Evolutionary conservation across 257 asterid species (phyloP).

Genomic region (Cinchona pubescens): DNA sequence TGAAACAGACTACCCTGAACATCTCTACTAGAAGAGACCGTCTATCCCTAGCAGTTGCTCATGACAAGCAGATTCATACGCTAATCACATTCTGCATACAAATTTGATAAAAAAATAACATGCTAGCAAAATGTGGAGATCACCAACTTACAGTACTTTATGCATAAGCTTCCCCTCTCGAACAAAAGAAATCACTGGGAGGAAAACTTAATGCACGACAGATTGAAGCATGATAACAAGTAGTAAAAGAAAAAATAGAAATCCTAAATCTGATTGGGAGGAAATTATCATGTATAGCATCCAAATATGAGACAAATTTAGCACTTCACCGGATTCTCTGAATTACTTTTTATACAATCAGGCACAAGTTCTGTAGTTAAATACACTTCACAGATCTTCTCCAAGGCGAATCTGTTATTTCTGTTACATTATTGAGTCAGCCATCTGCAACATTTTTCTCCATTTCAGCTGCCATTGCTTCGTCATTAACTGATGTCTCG

Average conservation of each 20-base stretch:
- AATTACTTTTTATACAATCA: constrained; percentile 9
- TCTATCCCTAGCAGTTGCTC: neutral
- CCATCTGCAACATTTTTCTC: constrained; percentile 15
- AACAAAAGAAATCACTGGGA: neutral
- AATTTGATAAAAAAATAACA: neutral
- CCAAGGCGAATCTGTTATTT: neutral
- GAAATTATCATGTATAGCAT: neutral
- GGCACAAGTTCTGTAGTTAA: neutral
- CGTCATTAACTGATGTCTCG: constrained; percentile 25
- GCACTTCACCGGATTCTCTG: constrained; percentile 3
- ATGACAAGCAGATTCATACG: neutral
- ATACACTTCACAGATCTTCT: neutral
- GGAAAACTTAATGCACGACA: neutral
- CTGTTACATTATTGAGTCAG: neutral
- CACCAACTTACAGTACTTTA: neutral
- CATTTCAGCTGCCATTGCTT: constrained; percentile 22
- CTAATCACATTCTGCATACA: neutral
- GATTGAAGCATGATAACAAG: neutral
- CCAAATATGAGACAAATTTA: constrained; percentile 2
- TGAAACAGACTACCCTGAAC: neutral
- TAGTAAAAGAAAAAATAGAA: neutral
- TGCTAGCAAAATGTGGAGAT: neutral
- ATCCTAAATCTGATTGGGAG: no score
- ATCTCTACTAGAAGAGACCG: neutral
- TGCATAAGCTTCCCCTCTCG: neutral